Evolutionary conservation across 139 green algal genomes (phyloP), one percentile per base, ranked within the genome.

Genomic region (Chlamydomonas schloesseri): DNA sequence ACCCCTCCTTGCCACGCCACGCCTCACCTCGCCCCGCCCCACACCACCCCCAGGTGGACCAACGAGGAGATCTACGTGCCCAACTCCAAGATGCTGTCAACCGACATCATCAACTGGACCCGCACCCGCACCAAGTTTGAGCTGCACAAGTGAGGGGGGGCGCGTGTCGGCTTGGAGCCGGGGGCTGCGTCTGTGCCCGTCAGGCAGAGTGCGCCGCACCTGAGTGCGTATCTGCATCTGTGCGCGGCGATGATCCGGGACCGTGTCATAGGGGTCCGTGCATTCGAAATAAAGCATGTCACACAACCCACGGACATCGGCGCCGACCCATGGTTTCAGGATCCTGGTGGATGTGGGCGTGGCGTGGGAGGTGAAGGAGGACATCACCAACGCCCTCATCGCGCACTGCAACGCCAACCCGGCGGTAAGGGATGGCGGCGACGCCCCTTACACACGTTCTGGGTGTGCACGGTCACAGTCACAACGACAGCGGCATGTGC

Each of bases 41-140:
- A 8, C 29, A 26, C 29, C 29, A 5, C 65, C 31, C 6, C 31
- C 58, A 79, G 76, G 64, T 68, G 73, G 58, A 85, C 65, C 31
- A 57, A 68, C n/a, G 73, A 88, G 73, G 72, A 80, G 64, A 79
- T 90, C 8, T 90, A 83, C 47, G 34, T 76, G 18, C 86, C 86
- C 78, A 90, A 87, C 78, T n/a, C 78, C 47, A 58, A 62, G 0
- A 33, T 90, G 13, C 78, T 87, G 8, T 53, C 62, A 0, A 13
- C 24, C 0, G 60, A 83, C 58, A 72, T 90, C 14, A 70, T 47
- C 60, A 90, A 90, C 79, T 87, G 65, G 67, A 90, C 77, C 1
- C 71, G 86, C 47, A 80, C 77, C 6, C 46, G n/a, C 5, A 87
- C 70, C 46, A 86, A 86, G 47, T 78, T 70, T 31, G 80, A 86